Conservation (phyloP, 2,329 filamentous ascomycete species). For the Chaetomium sp. region DNA sequence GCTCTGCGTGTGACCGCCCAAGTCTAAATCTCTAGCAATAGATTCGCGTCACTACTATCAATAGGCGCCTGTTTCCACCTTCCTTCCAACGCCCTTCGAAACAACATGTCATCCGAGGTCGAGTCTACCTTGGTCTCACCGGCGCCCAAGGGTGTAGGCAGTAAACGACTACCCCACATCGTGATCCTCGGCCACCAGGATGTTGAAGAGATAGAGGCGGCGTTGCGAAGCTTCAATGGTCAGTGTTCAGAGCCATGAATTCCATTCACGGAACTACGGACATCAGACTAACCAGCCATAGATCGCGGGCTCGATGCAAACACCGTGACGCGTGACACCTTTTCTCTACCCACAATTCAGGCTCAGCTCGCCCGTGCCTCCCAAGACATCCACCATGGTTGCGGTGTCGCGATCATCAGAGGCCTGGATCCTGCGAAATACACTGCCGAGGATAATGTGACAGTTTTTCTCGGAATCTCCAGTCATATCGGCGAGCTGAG, state of each 20-base stretch:
- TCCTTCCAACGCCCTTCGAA: no score
- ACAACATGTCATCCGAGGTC: no score
- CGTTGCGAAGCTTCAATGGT: slow-evolving; percentile 13
- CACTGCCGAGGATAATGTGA: slow-evolving; percentile 46
- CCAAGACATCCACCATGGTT: slow-evolving; percentile 34
- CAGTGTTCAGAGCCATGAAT: background rate
- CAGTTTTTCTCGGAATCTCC: slow-evolving; percentile 50
- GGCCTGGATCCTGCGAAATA: slow-evolving; percentile 45
- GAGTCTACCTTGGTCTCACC: no score
- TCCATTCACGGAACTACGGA: background rate
- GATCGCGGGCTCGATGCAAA: slow-evolving; percentile 33
- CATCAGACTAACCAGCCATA: slow-evolving; percentile 12
- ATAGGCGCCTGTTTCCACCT: no score
- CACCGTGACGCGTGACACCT: slow-evolving; percentile 32
- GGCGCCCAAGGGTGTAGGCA: no score
- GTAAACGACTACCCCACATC: background rate
- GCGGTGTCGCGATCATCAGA: slow-evolving; percentile 48
- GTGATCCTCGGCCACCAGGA: slow-evolving; percentile 6
- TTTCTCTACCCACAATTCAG: slow-evolving; percentile 35
- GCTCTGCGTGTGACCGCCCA: no score
- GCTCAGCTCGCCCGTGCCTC: slow-evolving; percentile 31
- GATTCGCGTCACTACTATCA: no score
- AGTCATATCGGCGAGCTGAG: slow-evolving; percentile 50
- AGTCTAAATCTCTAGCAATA: no score
- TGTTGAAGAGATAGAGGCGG: slow-evolving; percentile 11